Base-by-base conservation (phyloP, 768 basidiomycete species). In the Rossbeevera mucosa region DNA sequence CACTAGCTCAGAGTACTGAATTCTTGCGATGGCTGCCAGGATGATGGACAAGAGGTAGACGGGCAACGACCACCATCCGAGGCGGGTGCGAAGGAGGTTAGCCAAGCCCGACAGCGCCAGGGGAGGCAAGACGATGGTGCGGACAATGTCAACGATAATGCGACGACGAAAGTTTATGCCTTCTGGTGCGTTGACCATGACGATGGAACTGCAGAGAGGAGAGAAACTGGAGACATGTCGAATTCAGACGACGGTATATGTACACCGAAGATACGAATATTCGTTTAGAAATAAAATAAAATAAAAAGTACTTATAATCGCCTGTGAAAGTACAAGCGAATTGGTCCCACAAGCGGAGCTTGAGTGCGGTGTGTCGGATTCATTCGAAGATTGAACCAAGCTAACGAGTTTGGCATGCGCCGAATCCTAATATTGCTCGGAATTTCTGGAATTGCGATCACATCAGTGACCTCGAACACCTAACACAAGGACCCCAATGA, bases 101-200 rank as follows among this genome's bases (percentile, higher is more conserved):
- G 73, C 60, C 31, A 64, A 22, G 12, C 64, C 26, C 7, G 65
- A 71, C 40, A 81, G 64, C 5, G 65, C 53, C 18, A 74, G 28
- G 14, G 70, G 72, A 51, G 82, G 82, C 0, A 76, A 56, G 18
- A 74, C 62, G 20, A 79, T 28, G 21, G 72, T 67, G 13, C 65
- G 70, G 33, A 65, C 59, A 29, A 84, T 59, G 60, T 84, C 83
- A 38, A 63, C 61, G 50, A 77, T 60, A 49, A 84, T 70, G 31
- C 83, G 74, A 12, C 71, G 60, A 40, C 82, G 80, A 63, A 81
- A 83, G 60, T 56, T 51, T 21, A 21, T 22, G 28, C 30, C 7
- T 8, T 36, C 42, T 6, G 53, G 11, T 14, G 52, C 24, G 45
- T n/a, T 28, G 24, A 42, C 1, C 59, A 57, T 57, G 43, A 41